A percentile compares a stretch with the other conserved stretches of the same genome.
These are phyloP conservation scores for Pluteus cervinus DNA, from an alignment of 768 basidiomycete genomes.

Conservation along the genomic window DNA sequence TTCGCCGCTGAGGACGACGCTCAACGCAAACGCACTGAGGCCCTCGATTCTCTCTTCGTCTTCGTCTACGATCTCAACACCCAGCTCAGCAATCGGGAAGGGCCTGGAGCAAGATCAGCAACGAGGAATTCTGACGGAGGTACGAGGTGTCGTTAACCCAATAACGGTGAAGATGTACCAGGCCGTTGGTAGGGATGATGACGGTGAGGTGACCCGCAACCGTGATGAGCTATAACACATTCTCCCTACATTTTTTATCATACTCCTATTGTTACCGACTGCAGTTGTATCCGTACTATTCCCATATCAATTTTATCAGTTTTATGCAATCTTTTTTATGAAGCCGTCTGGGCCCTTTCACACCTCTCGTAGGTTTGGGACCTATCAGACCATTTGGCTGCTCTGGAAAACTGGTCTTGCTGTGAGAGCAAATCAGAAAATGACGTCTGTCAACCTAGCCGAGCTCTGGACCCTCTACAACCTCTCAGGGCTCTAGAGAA, in stretches of 20 bases:
- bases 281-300: too few species aligned
- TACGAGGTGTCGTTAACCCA: constrained; percentile 71
- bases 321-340: too few species aligned
- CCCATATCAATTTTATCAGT: too few species aligned
- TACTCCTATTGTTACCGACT: too few species aligned
- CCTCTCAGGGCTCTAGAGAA: too few species aligned
- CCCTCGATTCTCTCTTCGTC: constrained; percentile 72
- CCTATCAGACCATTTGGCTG: too few species aligned
- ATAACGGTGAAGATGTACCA: constrained; percentile 80
- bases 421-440: too few species aligned
- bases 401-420: too few species aligned
- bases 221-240: constrained; percentile 42
- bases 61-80: constrained; percentile 84
- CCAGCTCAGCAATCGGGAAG: constrained; percentile 81
- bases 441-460: too few species aligned
- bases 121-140: constrained; percentile 53
- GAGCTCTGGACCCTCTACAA: too few species aligned
- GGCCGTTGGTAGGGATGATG: constrained; percentile 31
- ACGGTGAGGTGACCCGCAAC: constrained; percentile 32
- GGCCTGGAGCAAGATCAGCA: constrained; percentile 80
- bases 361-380: too few species aligned
- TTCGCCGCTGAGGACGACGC: constrained; percentile 76
- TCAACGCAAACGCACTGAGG: constrained; percentile 76
- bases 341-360: too few species aligned
- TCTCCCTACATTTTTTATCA: neutral